These are phyloP conservation scores for Vaccinium corymbosum DNA, from an alignment of 148 eudicot genomes.

Conservation along the genomic window DNA sequence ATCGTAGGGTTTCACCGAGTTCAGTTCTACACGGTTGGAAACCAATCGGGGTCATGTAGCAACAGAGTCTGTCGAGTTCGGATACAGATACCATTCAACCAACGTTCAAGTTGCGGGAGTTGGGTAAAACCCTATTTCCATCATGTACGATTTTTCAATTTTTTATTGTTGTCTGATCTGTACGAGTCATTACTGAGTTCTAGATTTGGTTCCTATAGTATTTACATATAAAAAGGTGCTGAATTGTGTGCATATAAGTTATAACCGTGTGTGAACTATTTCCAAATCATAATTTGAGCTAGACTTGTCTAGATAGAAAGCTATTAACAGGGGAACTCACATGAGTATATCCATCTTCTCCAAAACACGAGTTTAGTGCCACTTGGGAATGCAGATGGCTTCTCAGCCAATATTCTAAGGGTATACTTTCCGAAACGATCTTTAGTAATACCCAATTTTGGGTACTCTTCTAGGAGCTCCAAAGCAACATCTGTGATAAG, in stretches of 20 bases:
- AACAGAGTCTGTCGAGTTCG: too few species aligned
- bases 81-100: too few species aligned
- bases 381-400: conserved; percentile 6
- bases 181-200: too few species aligned
- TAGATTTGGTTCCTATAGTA: too few species aligned
- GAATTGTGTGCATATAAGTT: background rate
- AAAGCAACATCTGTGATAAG: background rate
- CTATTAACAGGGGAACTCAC: background rate
- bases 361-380: background rate
- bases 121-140: too few species aligned
- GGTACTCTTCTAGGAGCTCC: background rate
- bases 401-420: background rate
- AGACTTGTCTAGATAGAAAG: background rate
- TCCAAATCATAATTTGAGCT: background rate
- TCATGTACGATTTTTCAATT: too few species aligned
- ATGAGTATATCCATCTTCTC: conserved; percentile 1
- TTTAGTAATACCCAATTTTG: background rate
- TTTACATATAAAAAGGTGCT: background rate
- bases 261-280: background rate
- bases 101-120: too few species aligned
- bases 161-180: too few species aligned
- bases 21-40: too few species aligned
- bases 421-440: background rate
- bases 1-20: too few species aligned
- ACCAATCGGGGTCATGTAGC: too few species aligned